Conservation (phyloP, 1,139 yeast genomes). For the Yamadazyma diospyri region DNA sequence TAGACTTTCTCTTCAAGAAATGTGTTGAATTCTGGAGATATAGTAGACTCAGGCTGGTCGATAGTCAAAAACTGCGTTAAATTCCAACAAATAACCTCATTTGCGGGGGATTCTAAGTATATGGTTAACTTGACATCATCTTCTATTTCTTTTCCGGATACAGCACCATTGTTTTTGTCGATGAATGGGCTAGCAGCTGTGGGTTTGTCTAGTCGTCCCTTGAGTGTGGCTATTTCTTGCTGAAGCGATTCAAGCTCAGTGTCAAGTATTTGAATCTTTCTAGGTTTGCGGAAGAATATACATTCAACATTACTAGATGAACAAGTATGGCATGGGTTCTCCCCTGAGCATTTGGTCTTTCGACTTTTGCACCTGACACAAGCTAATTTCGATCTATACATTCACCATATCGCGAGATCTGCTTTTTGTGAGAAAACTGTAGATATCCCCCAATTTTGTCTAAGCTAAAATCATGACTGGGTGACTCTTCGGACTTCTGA, state of each 20-base stretch:
- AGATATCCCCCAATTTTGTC: too few species aligned
- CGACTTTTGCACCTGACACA: conserved; percentile 24
- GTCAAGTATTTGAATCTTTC: conserved; percentile 19
- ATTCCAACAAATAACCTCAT: conserved; percentile 28
- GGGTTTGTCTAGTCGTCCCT: conserved; percentile 11
- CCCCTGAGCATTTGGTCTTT: conserved; percentile 28
- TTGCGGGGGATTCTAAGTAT: conserved; percentile 24
- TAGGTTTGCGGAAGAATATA: conserved; percentile 22
- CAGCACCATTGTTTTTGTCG: conserved; percentile 2
- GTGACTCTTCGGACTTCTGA: too few species aligned
- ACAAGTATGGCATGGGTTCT: conserved; percentile 23
- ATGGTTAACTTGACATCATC: conserved; percentile 16
- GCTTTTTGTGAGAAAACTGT: too few species aligned
- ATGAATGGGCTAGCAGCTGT: not conserved
- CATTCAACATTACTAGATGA: conserved; percentile 16
- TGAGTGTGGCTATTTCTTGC: conserved; percentile 14
- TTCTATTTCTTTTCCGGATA: not conserved
- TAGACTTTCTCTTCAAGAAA: conserved; percentile 23
- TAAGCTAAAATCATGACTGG: too few species aligned
- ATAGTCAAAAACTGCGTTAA: conserved; percentile 18
- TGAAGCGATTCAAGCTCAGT: conserved; percentile 22
- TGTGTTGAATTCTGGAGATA: conserved; percentile 25
- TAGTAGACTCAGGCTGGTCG: conserved; percentile 8
- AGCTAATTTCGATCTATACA: conserved; percentile 16
- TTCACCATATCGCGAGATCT: too few species aligned